Conservation (phyloP, 129 eudicot species). For the Artemisia annua region DNA sequence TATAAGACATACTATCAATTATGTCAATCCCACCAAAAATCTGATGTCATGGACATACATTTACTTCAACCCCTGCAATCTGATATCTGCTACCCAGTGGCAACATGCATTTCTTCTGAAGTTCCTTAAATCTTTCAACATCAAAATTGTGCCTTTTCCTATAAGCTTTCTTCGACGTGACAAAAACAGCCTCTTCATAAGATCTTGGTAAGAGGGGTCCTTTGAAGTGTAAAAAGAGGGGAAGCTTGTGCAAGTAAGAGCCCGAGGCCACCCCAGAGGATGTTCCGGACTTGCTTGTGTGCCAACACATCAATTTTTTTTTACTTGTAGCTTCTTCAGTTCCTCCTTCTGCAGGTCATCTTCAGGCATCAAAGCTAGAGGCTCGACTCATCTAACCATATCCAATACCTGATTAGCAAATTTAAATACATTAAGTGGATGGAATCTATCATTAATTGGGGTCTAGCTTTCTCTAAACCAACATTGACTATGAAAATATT, state of each 20-base stretch:
- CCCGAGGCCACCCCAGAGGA: constrained; percentile 73
- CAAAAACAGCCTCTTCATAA: too few species aligned
- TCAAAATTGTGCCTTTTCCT: constrained; percentile 65
- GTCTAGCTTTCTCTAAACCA: too few species aligned
- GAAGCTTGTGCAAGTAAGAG: constrained; percentile 55
- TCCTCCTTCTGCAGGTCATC: too few species aligned
- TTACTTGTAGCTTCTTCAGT: too few species aligned
- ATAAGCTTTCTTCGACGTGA: background rate
- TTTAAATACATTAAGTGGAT: background rate
- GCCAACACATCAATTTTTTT: too few species aligned
- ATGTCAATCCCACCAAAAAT: background rate
- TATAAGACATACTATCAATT: background rate
- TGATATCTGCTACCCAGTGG: constrained; percentile 35
- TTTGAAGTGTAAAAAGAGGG: constrained; percentile 71
- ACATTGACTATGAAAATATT: too few species aligned
- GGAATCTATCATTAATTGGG: background rate
- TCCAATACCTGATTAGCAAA: constrained; percentile 65
- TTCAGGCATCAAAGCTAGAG: constrained; percentile 26
- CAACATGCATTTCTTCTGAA: constrained; percentile 54
- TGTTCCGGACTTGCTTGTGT: too few species aligned
- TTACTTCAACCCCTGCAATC: constrained; percentile 32
- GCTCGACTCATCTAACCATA: constrained; percentile 66
- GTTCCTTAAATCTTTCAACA: constrained; percentile 45
- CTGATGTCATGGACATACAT: background rate
- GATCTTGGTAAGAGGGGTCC: constrained; percentile 32